Evolutionary conservation across 805 yeast genomes (phyloP).

Genomic region (Citeromyces matritensis): DNA sequence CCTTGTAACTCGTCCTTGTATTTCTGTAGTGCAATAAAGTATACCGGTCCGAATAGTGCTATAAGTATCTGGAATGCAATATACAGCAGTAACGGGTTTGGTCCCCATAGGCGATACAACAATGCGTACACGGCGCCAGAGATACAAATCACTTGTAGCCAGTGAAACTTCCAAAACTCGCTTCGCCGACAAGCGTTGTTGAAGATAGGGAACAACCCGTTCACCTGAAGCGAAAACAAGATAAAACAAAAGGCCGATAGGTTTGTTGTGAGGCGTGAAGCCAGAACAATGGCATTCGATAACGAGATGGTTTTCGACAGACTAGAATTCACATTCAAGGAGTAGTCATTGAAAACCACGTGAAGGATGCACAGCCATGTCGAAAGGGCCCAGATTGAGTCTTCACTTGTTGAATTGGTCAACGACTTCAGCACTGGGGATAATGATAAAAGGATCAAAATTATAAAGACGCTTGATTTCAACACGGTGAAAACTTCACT

Average conservation of each 20-base stretch:
- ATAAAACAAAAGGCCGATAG: constrained; percentile 74
- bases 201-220: constrained; percentile 60
- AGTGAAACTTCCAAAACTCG: constrained; percentile 14
- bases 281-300: constrained; percentile 77
- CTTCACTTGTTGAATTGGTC: constrained; percentile 80
- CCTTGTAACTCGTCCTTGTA: constrained; percentile 82
- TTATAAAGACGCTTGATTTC: constrained; percentile 56
- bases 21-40: constrained; percentile 57
- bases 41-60: constrained; percentile 46
- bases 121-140: constrained; percentile 15
- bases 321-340: constrained; percentile 40
- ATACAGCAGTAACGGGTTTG: constrained; percentile 32
- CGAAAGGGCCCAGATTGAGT: constrained; percentile 88
- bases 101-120: constrained; percentile 21
- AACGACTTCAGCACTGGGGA: constrained; percentile 86
- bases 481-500: constrained; percentile 16
- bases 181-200: constrained; percentile 40
- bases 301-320: constrained; percentile 72
- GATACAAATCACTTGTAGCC: constrained; percentile 15
- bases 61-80: constrained; percentile 28
- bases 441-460: constrained; percentile 56
- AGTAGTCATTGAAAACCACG: constrained; percentile 53
- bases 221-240: constrained; percentile 53
- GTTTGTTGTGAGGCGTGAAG: constrained; percentile 71
- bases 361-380: constrained; percentile 65